Evolutionary conservation across 257 asterid genomes (phyloP).

Genomic region (Voacanga thouarsii): DNA sequence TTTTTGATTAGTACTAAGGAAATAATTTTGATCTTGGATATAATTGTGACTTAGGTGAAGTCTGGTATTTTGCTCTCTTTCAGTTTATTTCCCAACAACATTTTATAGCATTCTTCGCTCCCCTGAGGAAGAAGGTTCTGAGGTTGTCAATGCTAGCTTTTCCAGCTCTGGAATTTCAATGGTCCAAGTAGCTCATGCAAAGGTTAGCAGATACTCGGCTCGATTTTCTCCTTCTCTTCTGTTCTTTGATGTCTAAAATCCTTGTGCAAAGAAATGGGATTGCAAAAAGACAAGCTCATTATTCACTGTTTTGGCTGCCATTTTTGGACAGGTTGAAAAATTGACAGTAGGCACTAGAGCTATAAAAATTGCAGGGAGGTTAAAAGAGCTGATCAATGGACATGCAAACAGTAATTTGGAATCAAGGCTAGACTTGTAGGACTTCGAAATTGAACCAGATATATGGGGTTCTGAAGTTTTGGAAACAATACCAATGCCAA

Average conservation of each 20-base stretch:
- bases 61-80: too few species aligned
- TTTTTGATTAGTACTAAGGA: too few species aligned
- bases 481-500: not conserved
- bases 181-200: conserved; percentile 36
- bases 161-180: conserved; percentile 35
- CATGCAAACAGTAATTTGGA: conserved; percentile 21
- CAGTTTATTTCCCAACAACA: too few species aligned
- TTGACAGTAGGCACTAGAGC: conserved; percentile 21
- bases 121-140: conserved; percentile 32
- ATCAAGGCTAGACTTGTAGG: conserved; percentile 35
- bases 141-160: conserved; percentile 41
- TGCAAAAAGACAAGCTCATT: not conserved
- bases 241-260: not conserved
- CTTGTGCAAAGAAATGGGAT: not conserved
- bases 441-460: conserved; percentile 30
- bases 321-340: conserved; percentile 24
- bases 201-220: conserved; percentile 19
- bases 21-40: too few species aligned
- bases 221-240: too few species aligned
- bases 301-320: not conserved
- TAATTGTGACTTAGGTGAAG: too few species aligned
- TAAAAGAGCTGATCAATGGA: conserved; percentile 29
- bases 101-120: conserved; percentile 33
- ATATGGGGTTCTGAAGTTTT: conserved; percentile 23
- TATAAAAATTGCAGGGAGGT: conserved; percentile 21